Percentiles rank a stretch among this genome's conserved stretches.
Evolutionary conservation across 2,329 filamentous ascomycete species (phyloP).

Genomic region (Zymoseptoria tritici): DNA sequence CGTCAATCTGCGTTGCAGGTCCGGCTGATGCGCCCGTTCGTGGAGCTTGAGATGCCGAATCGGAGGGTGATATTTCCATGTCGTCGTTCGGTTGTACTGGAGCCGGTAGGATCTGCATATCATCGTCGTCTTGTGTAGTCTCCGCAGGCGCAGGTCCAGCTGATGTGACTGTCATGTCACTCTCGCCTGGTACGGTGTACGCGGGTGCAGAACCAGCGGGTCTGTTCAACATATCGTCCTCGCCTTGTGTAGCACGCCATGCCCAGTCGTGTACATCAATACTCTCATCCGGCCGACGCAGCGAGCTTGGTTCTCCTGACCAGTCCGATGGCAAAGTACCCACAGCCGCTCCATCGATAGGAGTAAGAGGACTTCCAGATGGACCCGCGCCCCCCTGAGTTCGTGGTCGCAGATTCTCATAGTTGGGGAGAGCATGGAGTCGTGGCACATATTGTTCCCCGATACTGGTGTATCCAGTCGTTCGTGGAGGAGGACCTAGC

Average conservation of each 20-base stretch:
- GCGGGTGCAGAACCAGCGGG: too few relatives aligned
- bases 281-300: neutral
- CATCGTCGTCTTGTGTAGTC: neutral
- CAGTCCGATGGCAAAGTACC: neutral
- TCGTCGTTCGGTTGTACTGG: neutral
- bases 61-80: neutral
- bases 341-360: neutral
- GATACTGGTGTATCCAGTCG: neutral
- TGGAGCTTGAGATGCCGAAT: neutral
- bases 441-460: neutral
- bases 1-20: neutral
- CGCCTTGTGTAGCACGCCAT: neutral
- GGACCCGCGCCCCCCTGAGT: neutral
- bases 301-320: neutral
- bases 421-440: neutral
- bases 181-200: neutral
- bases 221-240: neutral
- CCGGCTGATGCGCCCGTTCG: neutral
- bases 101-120: neutral
- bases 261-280: neutral
- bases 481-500: neutral
- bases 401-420: neutral
- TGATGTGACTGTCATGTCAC: neutral
- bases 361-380: neutral
- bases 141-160: neutral